Conservation (phyloP, 179 eudicot species). For the Nepenthes alata region DNA sequence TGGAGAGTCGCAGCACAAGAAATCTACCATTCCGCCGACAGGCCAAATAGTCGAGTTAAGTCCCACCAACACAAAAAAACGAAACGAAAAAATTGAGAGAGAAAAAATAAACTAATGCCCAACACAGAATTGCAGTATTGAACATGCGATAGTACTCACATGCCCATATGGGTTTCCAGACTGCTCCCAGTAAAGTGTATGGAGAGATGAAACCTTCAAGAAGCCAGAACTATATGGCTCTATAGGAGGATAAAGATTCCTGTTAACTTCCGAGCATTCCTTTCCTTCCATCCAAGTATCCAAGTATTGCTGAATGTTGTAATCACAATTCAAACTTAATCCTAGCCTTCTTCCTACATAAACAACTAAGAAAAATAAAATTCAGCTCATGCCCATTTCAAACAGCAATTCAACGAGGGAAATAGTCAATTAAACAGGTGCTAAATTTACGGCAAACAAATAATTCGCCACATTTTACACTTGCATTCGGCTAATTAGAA, state of each 20-base stretch:
- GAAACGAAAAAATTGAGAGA: too few species aligned
- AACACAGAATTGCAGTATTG: too few species aligned
- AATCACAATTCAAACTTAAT: slow-evolving; percentile 20
- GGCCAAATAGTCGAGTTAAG: too few species aligned
- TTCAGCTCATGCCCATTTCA: slow-evolving; percentile 12
- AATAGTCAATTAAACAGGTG: too few species aligned
- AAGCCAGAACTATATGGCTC: slow-evolving; percentile 69
- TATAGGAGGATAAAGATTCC: slow-evolving; percentile 49
- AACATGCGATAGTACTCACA: slow-evolving; percentile 33
- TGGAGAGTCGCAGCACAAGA: too few species aligned
- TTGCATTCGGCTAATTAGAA: too few species aligned
- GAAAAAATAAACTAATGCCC: too few species aligned
- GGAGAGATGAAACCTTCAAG: slow-evolving; percentile 86
- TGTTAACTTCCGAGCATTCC: slow-evolving; percentile 26
- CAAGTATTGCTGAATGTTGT: slow-evolving; percentile 22
- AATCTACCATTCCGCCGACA: too few species aligned
- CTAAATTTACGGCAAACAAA: too few species aligned
- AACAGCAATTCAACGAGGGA: not conserved
- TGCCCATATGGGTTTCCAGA: slow-evolving; percentile 89
- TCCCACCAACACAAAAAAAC: too few species aligned
- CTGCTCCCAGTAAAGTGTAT: slow-evolving; percentile 83
- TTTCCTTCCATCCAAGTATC: slow-evolving; percentile 36
- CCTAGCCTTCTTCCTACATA: slow-evolving; percentile 26
- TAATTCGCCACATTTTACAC: too few species aligned
- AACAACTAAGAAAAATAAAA: not conserved